Conservation (phyloP, 768 basidiomycete species). For the Boletus barrowsii region DNA sequence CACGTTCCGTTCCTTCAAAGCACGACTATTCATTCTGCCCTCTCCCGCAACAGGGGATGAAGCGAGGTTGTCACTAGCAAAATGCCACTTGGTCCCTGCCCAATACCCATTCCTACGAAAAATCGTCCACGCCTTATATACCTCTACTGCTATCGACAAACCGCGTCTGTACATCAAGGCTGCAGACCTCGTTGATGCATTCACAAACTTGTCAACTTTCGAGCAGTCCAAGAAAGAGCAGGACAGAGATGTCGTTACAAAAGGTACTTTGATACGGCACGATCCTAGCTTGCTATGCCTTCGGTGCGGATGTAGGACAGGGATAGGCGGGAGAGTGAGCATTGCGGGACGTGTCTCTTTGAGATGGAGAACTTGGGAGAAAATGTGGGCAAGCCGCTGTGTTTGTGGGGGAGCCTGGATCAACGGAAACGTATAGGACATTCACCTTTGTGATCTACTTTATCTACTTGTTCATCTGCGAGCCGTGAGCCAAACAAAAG, state of each 20-base stretch:
- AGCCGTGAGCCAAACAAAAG: too few species aligned
- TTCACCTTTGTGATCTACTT: background rate
- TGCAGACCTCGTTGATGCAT: constrained; percentile 64
- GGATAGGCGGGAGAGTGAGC: constrained; percentile 35
- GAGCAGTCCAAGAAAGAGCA: constrained; percentile 39
- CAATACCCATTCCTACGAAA: constrained; percentile 44
- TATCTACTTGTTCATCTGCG: too few species aligned
- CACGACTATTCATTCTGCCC: too few species aligned
- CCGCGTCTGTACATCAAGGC: constrained; percentile 71
- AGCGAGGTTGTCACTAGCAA: constrained; percentile 50
- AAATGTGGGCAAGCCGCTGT: constrained; percentile 55
- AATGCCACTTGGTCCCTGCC: constrained; percentile 52
- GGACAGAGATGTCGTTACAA: constrained; percentile 60
- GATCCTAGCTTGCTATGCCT: constrained; percentile 46
- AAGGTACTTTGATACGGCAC: constrained; percentile 46
- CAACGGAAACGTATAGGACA: constrained; percentile 13
- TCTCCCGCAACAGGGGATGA: constrained; percentile 42
- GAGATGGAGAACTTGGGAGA: constrained; percentile 64
- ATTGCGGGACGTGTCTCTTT: constrained; percentile 35
- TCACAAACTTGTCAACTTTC: constrained; percentile 41
- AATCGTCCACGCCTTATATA: constrained; percentile 44
- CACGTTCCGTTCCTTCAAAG: background rate
- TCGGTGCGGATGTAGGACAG: constrained; percentile 60
- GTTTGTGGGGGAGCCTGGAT: constrained; percentile 72
- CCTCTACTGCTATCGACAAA: constrained; percentile 56